Evolutionary conservation across 2,329 filamentous ascomycete species (phyloP), one percentile per base, ranked within the genome.

Genomic region (Pestalotiopsis sp.): DNA sequence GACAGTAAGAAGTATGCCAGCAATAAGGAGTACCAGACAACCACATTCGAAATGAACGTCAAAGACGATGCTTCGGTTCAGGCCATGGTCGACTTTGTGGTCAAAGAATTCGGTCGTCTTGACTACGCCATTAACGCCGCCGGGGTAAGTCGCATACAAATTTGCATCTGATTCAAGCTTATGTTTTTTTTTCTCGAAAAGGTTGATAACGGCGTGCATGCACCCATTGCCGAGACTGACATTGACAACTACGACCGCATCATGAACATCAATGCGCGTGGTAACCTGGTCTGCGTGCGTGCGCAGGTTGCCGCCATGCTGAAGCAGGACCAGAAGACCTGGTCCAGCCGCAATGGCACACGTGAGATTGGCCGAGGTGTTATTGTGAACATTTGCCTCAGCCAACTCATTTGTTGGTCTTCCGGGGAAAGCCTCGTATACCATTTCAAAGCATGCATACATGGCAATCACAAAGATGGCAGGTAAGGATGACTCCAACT

Each of bases 191-290:
- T 17, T 25, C 3, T 25, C 25, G 25, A 25, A 25, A 25, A 71
- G 71, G 64, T 71, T 12, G 69, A 71, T 41, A 70, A 71, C 20
- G 68, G 70, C 3, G 68, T 70, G 5, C 60, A 72, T 61, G 70
- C 67, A 17, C 69, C 71, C 36, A 57, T 72, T 9, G 69, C 63
- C 5, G 70, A 74, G 17, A 70, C 64, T 2, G 68, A 72, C 27
- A 68, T 71, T 0, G 68, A 72, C 12, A 72, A 71, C 27, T 75
- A 71, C 23, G 73, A 72, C 66, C 63, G 67, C 45, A 68, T 73
- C n/a, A 73, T 73, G 70, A 66, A 71, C 49, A 74, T 75, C 64
- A 75, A 74, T 36, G 63, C 70, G 17, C 69, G 69, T 12, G 70
- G 69, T 7, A 71, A 71, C 45, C 38, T 72, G n/a, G 0, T 74